These are phyloP conservation scores for Torrubiellomyces zombiae DNA, from an alignment of 2,329 filamentous ascomycete species.

Conservation along the genomic window DNA sequence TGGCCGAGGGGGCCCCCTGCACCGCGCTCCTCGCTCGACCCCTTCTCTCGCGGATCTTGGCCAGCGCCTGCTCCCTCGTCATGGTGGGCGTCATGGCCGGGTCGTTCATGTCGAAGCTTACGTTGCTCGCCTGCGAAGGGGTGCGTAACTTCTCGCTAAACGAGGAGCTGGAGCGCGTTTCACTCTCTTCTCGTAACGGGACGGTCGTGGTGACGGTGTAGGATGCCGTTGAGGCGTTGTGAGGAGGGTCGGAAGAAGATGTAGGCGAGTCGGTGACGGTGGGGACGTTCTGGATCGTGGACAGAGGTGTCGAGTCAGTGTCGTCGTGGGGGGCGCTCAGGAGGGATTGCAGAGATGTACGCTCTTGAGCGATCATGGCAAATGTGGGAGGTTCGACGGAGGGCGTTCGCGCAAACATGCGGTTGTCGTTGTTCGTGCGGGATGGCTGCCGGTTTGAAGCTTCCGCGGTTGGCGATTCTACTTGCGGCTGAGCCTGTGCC, in stretches of 20 bases:
- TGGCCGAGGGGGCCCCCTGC: conserved; percentile 38
- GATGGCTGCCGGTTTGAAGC: too few relatives aligned
- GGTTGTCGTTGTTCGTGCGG: conserved; percentile 16
- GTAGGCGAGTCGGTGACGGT: conserved; percentile 11
- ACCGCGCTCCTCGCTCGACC: conserved; percentile 55
- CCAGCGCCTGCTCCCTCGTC: conserved; percentile 58
- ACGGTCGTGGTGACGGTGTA: conserved; percentile 34
- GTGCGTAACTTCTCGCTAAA: conserved; percentile 28
- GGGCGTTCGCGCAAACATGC: conserved; percentile 39
- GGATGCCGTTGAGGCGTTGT: conserved; percentile 25
- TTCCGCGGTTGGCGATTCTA: conserved; percentile 9
- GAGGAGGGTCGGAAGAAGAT: conserved; percentile 16
- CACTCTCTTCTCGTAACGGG: conserved; percentile 31
- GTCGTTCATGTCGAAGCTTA: conserved; percentile 35
- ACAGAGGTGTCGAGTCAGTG: conserved; percentile 16
- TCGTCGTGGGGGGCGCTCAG: conserved; percentile 36
- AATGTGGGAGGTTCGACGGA: conserved; percentile 46
- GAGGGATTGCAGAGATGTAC: conserved; percentile 43
- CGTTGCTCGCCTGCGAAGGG: conserved; percentile 21
- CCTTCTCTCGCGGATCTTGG: conserved; percentile 56
- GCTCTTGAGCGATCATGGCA: conserved; percentile 34
- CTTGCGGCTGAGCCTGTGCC: conserved; percentile 6
- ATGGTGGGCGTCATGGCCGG: conserved; percentile 47
- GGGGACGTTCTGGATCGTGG: conserved; percentile 25
- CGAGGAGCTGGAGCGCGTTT: conserved; percentile 18